Conservation (phyloP, 495 filamentous ascomycete species). For the Aspergillus conjunctus region DNA sequence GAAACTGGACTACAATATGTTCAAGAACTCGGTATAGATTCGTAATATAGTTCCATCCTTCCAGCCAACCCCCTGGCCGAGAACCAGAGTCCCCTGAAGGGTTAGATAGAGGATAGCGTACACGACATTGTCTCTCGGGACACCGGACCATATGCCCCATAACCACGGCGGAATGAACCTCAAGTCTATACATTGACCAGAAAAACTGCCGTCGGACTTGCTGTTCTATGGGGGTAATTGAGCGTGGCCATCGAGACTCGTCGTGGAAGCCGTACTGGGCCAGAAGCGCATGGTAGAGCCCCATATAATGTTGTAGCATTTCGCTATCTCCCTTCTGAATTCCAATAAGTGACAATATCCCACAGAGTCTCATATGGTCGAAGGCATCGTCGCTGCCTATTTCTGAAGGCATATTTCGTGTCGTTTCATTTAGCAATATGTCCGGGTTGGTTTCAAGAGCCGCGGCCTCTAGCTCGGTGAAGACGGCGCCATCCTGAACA, state of each 20-base stretch:
- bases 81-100: neutral
- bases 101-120: slow-evolving; percentile 4
- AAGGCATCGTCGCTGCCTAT: neutral
- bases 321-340: neutral
- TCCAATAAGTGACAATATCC: neutral
- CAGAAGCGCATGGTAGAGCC: neutral
- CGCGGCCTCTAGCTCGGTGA: neutral
- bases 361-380: neutral
- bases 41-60: slow-evolving; percentile 7
- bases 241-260: slow-evolving; percentile 6
- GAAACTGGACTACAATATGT: slow-evolving; percentile 4
- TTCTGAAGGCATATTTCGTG: neutral
- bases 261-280: slow-evolving; percentile 6
- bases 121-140: neutral
- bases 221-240: neutral
- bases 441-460: neutral
- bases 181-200: slow-evolving; percentile 14
- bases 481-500: slow-evolving; percentile 1
- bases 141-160: slow-evolving; percentile 3
- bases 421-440: neutral
- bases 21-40: slow-evolving; percentile 11
- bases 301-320: slow-evolving; percentile 5
- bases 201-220: slow-evolving; percentile 9
- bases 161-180: slow-evolving; percentile 11
- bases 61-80: slow-evolving; percentile 3